These are phyloP conservation scores for Zymoseptoria passerinii DNA, from an alignment of 2,329 filamentous ascomycete species.

Conservation along the genomic window DNA sequence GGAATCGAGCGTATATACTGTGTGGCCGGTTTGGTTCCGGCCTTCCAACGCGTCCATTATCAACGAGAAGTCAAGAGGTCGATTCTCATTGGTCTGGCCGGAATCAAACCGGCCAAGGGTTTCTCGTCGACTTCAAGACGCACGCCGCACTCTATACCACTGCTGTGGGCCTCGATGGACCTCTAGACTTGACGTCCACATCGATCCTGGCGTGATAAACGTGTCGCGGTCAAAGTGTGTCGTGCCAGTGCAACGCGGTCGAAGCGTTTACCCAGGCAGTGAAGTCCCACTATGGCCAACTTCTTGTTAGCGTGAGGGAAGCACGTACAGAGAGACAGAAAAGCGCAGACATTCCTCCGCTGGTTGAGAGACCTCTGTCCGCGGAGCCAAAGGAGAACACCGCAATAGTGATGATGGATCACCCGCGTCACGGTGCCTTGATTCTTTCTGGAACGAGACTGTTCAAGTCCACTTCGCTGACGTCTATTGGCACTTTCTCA, in stretches of 20 bases:
- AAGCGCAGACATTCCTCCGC: not conserved
- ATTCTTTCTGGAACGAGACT: too few species aligned
- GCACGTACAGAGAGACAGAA: not conserved
- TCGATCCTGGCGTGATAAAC: too few species aligned
- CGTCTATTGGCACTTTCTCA: too few species aligned
- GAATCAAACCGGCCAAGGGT: constrained; percentile 7
- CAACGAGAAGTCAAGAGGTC: not conserved
- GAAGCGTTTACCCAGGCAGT: too few species aligned
- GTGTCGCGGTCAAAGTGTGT: not conserved
- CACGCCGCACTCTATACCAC: too few species aligned
- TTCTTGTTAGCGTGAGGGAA: not conserved
- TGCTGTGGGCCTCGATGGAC: too few species aligned
- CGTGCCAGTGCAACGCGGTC: not conserved
- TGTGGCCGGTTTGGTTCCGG: constrained; percentile 18
- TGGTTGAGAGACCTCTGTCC: not conserved
- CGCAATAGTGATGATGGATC: too few species aligned
- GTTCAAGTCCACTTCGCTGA: too few species aligned
- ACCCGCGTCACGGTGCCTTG: too few species aligned
- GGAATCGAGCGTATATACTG: constrained; percentile 13
- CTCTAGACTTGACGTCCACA: not conserved
- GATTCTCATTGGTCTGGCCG: constrained; percentile 19
- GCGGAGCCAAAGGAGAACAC: too few species aligned
- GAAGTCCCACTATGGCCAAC: not conserved
- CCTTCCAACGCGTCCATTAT: constrained; percentile 1
- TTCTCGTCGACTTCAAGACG: not conserved